Percentiles rank a stretch among this genome's conserved stretches.
Conservation (phyloP, 805 yeast genomes). For the Myxozyma monticola region DNA sequence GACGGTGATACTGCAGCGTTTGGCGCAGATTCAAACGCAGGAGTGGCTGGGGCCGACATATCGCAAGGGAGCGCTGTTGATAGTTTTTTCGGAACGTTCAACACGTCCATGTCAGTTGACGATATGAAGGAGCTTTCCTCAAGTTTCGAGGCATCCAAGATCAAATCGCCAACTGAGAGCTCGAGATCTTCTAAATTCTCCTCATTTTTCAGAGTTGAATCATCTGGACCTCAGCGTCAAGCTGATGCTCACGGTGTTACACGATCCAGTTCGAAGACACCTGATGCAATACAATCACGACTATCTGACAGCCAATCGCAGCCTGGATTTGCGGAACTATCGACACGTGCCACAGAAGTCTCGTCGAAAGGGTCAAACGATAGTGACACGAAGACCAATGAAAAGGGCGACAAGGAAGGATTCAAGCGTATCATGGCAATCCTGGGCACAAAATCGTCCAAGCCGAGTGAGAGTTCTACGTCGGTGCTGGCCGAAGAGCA, state of each 20-base stretch:
- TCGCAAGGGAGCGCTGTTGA: background rate
- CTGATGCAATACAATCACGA: background rate
- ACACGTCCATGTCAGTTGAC: constrained; percentile 6
- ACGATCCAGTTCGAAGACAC: background rate
- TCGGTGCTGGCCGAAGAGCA: too few relatives aligned
- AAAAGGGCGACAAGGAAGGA: constrained; percentile 36
- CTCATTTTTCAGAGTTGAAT: constrained; percentile 24
- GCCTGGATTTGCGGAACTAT: background rate
- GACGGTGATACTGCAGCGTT: background rate
- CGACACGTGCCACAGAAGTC: background rate
- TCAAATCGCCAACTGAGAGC: constrained; percentile 7
- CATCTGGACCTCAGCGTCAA: too few relatives aligned
- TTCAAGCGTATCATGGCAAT: constrained; percentile 38
- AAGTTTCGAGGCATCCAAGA: background rate
- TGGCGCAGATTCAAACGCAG: background rate
- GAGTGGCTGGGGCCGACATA: background rate
- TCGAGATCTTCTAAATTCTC: constrained; percentile 28
- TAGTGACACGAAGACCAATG: constrained; percentile 2
- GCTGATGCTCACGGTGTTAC: too few relatives aligned
- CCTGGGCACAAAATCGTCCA: constrained; percentile 31
- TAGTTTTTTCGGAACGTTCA: constrained; percentile 19
- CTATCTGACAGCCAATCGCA: background rate
- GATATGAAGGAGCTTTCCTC: constrained; percentile 22
- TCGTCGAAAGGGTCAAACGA: background rate
- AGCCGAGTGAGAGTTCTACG: too few relatives aligned